These are phyloP conservation scores for Glycyrrhiza uralensis DNA, from an alignment of 306 rosid species.

Conservation along the genomic window DNA sequence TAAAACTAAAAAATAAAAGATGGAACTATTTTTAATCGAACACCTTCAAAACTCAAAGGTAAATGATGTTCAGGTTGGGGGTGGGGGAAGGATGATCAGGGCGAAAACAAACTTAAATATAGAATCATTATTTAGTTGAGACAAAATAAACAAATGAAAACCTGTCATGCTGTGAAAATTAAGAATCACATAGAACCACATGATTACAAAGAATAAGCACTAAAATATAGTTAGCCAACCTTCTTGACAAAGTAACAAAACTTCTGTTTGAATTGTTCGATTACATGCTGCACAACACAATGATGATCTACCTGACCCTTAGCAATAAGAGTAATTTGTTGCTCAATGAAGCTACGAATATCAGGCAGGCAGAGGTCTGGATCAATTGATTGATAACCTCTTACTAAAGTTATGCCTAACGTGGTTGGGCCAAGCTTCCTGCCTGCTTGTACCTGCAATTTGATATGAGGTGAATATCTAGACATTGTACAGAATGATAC, in stretches of 20 bases:
- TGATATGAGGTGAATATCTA: conserved; percentile 27
- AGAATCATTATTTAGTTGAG: neutral
- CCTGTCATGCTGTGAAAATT: neutral
- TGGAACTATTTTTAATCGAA: conserved; percentile 14
- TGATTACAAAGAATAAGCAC: conserved; percentile 13
- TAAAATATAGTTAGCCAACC: conserved; percentile 44
- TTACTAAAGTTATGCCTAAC: conserved; percentile 77
- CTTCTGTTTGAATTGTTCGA: conserved; percentile 84
- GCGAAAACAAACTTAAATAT: conserved; percentile 10
- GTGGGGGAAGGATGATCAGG: conserved; percentile 4
- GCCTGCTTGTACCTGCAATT: conserved; percentile 88
- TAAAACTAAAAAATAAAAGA: neutral
- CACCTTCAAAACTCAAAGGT: neutral
- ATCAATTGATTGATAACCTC: conserved; percentile 96
- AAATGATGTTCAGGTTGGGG: neutral
- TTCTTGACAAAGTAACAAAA: conserved; percentile 83
- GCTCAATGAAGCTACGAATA: conserved; percentile 98
- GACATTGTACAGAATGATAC: conserved; percentile 10
- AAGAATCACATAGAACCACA: neutral
- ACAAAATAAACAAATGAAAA: conserved; percentile 15
- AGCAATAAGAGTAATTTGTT: conserved; percentile 89
- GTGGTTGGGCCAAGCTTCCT: conserved; percentile 86
- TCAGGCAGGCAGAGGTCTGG: conserved; percentile 98
- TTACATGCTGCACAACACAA: conserved; percentile 80
- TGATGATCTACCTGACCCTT: conserved; percentile 81